A percentile compares a stretch with the other conserved stretches of the same genome.
Evolutionary conservation across 129 eudicot species (phyloP).

Genomic region (Lactuca sativa): DNA sequence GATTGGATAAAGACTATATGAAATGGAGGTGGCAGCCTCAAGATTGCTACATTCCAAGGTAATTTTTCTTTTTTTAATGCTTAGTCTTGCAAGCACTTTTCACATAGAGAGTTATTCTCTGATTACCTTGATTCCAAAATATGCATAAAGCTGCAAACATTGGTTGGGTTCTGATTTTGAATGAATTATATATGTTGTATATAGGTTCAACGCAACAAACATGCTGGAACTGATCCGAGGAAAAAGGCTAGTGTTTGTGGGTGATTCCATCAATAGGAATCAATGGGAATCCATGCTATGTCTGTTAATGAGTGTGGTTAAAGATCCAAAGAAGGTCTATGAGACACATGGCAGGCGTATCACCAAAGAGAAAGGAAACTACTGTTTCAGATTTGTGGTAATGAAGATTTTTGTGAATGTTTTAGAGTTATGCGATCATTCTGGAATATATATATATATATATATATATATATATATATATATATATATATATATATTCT

Average conservation of each 20-base stretch:
- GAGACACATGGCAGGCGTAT: constrained; percentile 80
- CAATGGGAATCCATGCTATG: constrained; percentile 99
- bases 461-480: too few species aligned
- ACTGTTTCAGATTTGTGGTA: constrained; percentile 85
- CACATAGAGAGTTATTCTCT: background rate
- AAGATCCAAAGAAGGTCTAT: constrained; percentile 81
- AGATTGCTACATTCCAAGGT: constrained; percentile 90
- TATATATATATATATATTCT: too few species aligned
- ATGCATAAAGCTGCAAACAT: background rate
- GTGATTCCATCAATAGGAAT: constrained; percentile 89
- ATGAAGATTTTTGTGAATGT: background rate
- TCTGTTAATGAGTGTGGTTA: constrained; percentile 70
- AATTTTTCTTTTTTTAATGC: background rate
- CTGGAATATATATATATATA: background rate
- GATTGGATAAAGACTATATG: constrained; percentile 71
- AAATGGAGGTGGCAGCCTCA: constrained; percentile 96
- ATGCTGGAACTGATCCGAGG: constrained; percentile 84
- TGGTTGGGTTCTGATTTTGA: constrained; percentile 8
- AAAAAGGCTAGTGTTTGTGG: constrained; percentile 88
- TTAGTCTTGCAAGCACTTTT: constrained; percentile 2
- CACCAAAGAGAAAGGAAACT: constrained; percentile 76
- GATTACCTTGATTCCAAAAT: background rate
- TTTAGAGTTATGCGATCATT: background rate
- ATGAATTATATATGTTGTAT: constrained; percentile 1
- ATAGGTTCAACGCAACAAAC: constrained; percentile 74